Evolutionary conservation across 2,329 filamentous ascomycete species (phyloP), one percentile per base, ranked within the genome.

Genomic region (Metarhizium robertsii): DNA sequence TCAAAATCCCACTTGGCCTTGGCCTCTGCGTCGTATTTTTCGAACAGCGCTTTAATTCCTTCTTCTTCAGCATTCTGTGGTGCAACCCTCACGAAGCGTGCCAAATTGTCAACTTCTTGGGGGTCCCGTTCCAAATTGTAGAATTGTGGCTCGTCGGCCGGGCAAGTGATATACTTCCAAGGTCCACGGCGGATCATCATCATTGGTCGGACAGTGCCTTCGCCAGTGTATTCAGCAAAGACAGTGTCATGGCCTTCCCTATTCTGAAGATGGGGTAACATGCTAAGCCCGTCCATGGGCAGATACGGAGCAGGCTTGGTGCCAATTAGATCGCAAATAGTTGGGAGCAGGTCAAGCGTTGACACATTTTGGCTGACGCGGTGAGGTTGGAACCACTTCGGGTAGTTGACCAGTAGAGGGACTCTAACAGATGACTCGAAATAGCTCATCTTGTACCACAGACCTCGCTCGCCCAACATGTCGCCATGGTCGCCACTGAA

Each of bases 361-460:
- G 90, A 95, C 13, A 96, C 92, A 61, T 92, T 95, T 70, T 92
- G 79, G 18, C 80, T 79, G 32, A 96, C 87, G 38, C 84, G 86
- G 74, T 85, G 90, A 36, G 91, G 85, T 14, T 78, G 69, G 70
- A 92, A 95, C 58, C 79, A 80, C 64, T 84, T 78, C 30, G 92
- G 92, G 64, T 92, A 84, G 70, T 90, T 86, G 68, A 96, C 80
- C 61, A 96, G 78, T 67, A 96, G 85, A 1, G 92, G 92, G 25
- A 96, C 92, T 32, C 92, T 87, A 49, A 90, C 90, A 13, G 90
- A 95, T 45, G 86, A 86, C 78, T 96, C 92, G 65, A 91, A 96
- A 80, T 94, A 96, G 67, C 84, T 90, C 92, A 96, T 96, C 79
- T 96, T 96, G 78, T 96, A 92, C 92, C 92, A 96, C 50, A 96